Evolutionary conservation across 2,329 filamentous ascomycete genomes (phyloP).

Genomic region (Neurospora sp.): DNA sequence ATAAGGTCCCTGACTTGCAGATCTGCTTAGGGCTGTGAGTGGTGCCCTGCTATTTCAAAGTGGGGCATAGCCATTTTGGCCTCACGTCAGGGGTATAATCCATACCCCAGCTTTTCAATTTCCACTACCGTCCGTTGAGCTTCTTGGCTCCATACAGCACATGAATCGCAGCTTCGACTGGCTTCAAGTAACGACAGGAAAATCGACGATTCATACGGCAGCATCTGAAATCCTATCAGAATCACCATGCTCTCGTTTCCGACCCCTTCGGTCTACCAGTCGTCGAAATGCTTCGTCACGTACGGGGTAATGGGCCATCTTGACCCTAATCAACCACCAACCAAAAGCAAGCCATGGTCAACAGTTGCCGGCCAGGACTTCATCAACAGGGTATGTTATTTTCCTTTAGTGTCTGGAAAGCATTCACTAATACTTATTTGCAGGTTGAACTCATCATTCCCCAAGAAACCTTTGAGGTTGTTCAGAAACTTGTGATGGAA

Average conservation of each 20-base stretch:
- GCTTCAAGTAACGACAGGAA: neutral
- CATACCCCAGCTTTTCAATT: neutral
- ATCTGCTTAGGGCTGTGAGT: neutral
- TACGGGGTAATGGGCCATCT: conserved; percentile 59
- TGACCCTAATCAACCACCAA: conserved; percentile 58
- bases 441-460: conserved; percentile 66
- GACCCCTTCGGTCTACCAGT: conserved; percentile 38
- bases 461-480: conserved; percentile 43
- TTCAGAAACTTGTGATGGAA: conserved; percentile 40
- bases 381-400: conserved; percentile 42
- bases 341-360: conserved; percentile 67
- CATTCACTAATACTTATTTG: neutral
- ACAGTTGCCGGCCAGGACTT: conserved; percentile 55
- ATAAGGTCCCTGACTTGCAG: neutral
- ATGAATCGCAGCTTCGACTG: neutral
- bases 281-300: conserved; percentile 64
- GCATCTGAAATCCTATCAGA: too few species aligned
- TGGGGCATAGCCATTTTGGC: neutral
- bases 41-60: neutral
- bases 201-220: neutral
- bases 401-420: neutral
- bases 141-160: neutral
- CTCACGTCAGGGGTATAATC: neutral
- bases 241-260: conserved; percentile 35
- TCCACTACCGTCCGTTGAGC: neutral